phyloP scores from a whole-genome alignment of 441 rosid species.

The Breynia disticha region DNA sequence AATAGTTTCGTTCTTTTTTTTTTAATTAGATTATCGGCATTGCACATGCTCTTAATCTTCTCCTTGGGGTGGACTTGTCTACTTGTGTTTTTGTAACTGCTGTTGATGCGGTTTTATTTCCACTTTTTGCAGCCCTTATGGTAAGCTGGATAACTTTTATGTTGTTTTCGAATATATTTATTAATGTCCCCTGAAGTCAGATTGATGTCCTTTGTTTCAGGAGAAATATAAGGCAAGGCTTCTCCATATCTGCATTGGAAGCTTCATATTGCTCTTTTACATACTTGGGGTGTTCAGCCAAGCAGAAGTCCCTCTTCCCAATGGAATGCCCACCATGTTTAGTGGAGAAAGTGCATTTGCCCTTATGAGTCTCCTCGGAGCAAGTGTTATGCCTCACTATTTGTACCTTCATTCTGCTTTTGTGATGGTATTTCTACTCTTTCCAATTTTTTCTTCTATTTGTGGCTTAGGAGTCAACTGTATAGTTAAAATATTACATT shows the following conservation, averaged over 20 bases:
- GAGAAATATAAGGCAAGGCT: slow-evolving; percentile 51
- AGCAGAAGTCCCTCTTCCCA: slow-evolving; percentile 64
- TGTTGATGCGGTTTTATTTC: slow-evolving; percentile 71
- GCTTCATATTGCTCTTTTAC: slow-evolving; percentile 51
- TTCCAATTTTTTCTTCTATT: slow-evolving; percentile 3
- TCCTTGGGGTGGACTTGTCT: slow-evolving; percentile 72
- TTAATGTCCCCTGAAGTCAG: slow-evolving; percentile 8
- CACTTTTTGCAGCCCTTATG: slow-evolving; percentile 63
- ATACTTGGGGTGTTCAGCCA: slow-evolving; percentile 68
- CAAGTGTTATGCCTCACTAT: slow-evolving; percentile 91
- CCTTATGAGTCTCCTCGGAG: slow-evolving; percentile 98
- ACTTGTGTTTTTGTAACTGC: slow-evolving; percentile 78
- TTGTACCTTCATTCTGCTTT: slow-evolving; percentile 92
- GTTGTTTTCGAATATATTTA: background rate
- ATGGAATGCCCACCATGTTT: slow-evolving; percentile 44
- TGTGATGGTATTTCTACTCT: slow-evolving; percentile 47
- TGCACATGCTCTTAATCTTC: slow-evolving; percentile 87
- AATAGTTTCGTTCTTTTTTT: slow-evolving; percentile 17
- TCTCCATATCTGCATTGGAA: slow-evolving; percentile 42
- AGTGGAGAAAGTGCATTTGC: slow-evolving; percentile 71
- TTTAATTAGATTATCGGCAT: slow-evolving; percentile 74
- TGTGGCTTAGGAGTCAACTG: background rate
- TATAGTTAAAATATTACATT: no score
- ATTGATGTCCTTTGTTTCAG: slow-evolving; percentile 28
- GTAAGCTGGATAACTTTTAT: slow-evolving; percentile 32